These are phyloP conservation scores for Morella rubra DNA, from an alignment of 306 rosid species.

Conservation along the genomic window DNA sequence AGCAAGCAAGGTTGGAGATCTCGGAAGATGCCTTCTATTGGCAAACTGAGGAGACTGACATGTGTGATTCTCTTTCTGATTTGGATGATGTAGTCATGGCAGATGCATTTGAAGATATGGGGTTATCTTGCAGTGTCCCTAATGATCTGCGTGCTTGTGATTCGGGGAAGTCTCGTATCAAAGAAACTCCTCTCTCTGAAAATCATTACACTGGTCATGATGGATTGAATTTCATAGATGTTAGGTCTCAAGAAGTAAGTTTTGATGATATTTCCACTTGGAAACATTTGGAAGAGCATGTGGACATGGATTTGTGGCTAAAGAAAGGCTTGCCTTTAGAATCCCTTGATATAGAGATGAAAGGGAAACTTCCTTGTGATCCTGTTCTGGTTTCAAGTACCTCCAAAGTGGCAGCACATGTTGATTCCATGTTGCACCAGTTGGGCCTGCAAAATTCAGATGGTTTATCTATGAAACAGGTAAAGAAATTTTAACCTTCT, in stretches of 20 bases:
- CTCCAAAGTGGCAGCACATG: conserved; percentile 19
- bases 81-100: conserved; percentile 71
- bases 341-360: conserved; percentile 38
- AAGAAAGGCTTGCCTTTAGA: conserved; percentile 24
- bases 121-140: conserved; percentile 43
- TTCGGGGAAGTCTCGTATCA: conserved; percentile 35
- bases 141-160: conserved; percentile 26
- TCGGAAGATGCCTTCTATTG: conserved; percentile 41
- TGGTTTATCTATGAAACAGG: conserved; percentile 39
- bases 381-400: conserved; percentile 29
- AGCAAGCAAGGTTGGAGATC: conserved; percentile 61
- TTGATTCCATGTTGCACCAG: conserved; percentile 24
- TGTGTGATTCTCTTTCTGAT: conserved; percentile 72
- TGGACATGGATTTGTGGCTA: conserved; percentile 33
- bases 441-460: conserved; percentile 26
- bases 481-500: conserved; percentile 27
- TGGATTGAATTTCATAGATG: conserved; percentile 24
- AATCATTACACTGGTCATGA: conserved; percentile 26
- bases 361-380: conserved; percentile 33
- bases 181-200: conserved; percentile 45
- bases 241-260: conserved; percentile 31
- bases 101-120: conserved; percentile 75
- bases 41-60: conserved; percentile 40
- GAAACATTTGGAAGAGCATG: conserved; percentile 31
- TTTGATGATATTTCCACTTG: conserved; percentile 31